These are phyloP conservation scores for Wickerhamomyces canadensis DNA, from an alignment of 805 yeast genomes.

Conservation along the genomic window DNA sequence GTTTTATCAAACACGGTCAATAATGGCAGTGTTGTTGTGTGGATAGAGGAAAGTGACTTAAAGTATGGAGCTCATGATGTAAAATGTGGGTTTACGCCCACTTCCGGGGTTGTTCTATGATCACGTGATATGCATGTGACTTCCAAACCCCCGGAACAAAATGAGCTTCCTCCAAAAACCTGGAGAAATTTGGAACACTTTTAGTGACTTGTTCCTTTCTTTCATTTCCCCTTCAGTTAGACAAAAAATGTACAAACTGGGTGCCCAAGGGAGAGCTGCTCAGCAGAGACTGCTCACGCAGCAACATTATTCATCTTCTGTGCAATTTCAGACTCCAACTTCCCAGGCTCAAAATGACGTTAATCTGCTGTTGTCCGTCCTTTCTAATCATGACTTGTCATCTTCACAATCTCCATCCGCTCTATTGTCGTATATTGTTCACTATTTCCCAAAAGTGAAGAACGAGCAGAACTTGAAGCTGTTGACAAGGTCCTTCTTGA, in stretches of 20 bases:
- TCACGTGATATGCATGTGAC: no score
- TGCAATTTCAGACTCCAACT: conserved; percentile 28
- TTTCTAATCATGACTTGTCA: conserved; percentile 4
- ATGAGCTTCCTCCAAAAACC: no score
- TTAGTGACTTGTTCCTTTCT: background rate
- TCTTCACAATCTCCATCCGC: conserved; percentile 4
- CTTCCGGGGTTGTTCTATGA: no score
- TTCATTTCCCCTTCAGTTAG: background rate
- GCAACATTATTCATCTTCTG: conserved; percentile 31
- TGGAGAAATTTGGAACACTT: background rate
- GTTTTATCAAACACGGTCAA: no score
- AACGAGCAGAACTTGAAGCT: conserved; percentile 36
- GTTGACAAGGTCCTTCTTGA: conserved; percentile 34
- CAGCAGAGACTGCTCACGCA: conserved; percentile 15
- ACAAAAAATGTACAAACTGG: conserved; percentile 21
- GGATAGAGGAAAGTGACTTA: no score
- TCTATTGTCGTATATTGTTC: conserved; percentile 35
- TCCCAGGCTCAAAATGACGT: conserved; percentile 24
- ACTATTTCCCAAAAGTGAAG: conserved; percentile 41
- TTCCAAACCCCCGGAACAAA: no score
- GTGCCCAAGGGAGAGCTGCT: conserved; percentile 22
- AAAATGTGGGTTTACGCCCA: no score
- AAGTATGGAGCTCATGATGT: no score
- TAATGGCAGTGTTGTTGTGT: no score
- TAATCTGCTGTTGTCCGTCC: conserved; percentile 20